These are phyloP conservation scores for Primulina huaijiensis DNA, from an alignment of 257 asterid species.

Conservation along the genomic window DNA sequence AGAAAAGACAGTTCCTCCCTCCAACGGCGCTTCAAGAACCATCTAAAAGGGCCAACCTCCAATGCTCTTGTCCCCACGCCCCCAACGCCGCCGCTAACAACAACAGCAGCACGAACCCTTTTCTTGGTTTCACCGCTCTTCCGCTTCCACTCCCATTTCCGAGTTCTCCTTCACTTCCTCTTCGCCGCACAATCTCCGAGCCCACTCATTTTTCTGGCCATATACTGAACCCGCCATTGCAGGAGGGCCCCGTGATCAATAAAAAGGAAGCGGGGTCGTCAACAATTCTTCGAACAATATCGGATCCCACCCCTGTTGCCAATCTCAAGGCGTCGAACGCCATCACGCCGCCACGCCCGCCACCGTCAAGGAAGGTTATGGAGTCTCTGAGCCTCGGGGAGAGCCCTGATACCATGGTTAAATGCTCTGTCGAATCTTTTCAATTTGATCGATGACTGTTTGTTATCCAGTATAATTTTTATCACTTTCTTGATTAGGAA, in stretches of 20 bases:
- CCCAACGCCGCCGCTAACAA: not conserved
- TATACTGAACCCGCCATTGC: conserved; percentile 12
- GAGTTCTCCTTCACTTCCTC: conserved; percentile 21
- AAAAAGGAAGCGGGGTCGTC: conserved; percentile 4
- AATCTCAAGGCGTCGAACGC: conserved; percentile 15
- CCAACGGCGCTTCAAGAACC: conserved; percentile 29
- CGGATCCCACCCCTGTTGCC: conserved; percentile 31
- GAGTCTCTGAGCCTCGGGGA: conserved; percentile 33
- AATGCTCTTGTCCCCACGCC: conserved; percentile 3
- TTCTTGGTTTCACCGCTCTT: conserved; percentile 26
- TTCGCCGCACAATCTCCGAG: conserved; percentile 44
- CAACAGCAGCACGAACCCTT: not conserved
- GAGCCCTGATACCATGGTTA: conserved; percentile 34
- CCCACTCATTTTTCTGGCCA: conserved; percentile 28
- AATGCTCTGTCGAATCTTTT: not conserved
- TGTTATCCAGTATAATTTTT: not conserved
- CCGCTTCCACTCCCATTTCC: conserved; percentile 25
- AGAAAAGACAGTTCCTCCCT: conserved; percentile 28
- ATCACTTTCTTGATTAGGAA: not conserved
- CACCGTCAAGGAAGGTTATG: conserved; percentile 14
- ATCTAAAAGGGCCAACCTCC: conserved; percentile 24
- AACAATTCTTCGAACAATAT: conserved; percentile 23
- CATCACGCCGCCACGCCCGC: conserved; percentile 36
- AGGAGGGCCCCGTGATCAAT: conserved; percentile 16
- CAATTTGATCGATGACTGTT: not conserved